Evolutionary conservation across 441 rosid genomes (phyloP).

Genomic region (Kokia cookei): DNA sequence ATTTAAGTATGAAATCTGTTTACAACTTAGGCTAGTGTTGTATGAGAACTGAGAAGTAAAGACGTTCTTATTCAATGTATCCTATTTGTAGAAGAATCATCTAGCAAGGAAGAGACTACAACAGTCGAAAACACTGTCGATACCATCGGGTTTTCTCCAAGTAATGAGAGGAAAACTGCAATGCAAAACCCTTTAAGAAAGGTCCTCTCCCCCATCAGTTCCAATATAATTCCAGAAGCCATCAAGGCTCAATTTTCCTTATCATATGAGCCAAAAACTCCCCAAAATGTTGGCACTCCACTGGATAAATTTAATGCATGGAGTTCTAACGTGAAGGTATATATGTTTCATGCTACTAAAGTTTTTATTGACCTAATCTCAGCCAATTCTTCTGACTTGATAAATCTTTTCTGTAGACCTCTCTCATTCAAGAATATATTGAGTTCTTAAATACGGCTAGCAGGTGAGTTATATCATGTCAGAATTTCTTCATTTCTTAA

Average conservation of each 20-base stretch:
- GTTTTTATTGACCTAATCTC: not conserved
- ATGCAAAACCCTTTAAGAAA: slow-evolving; percentile 41
- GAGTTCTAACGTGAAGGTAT: slow-evolving; percentile 64
- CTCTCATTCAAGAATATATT: slow-evolving; percentile 55
- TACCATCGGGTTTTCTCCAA: slow-evolving; percentile 15
- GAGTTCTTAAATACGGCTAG: slow-evolving; percentile 68
- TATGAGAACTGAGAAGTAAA: not conserved
- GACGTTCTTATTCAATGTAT: not conserved
- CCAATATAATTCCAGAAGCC: slow-evolving; percentile 23
- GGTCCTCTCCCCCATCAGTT: slow-evolving; percentile 55
- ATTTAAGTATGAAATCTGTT: not conserved
- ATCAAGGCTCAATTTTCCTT: slow-evolving; percentile 12
- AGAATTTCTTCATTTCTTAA: not conserved
- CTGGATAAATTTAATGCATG: slow-evolving; percentile 45
- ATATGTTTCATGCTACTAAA: not conserved
- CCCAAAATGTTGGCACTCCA: slow-evolving; percentile 40
- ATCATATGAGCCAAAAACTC: slow-evolving; percentile 41
- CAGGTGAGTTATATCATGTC: slow-evolving; percentile 34
- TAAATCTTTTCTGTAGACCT: slow-evolving; percentile 35
- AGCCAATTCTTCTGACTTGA: slow-evolving; percentile 4
- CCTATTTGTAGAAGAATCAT: slow-evolving; percentile 17
- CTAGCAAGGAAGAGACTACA: slow-evolving; percentile 12
- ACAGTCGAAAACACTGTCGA: not conserved
- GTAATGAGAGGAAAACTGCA: slow-evolving; percentile 15
- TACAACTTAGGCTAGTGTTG: too few species aligned